These are phyloP conservation scores for Botrytis fragariae DNA, from an alignment of 2,329 filamentous ascomycete genomes.

Conservation along the genomic window DNA sequence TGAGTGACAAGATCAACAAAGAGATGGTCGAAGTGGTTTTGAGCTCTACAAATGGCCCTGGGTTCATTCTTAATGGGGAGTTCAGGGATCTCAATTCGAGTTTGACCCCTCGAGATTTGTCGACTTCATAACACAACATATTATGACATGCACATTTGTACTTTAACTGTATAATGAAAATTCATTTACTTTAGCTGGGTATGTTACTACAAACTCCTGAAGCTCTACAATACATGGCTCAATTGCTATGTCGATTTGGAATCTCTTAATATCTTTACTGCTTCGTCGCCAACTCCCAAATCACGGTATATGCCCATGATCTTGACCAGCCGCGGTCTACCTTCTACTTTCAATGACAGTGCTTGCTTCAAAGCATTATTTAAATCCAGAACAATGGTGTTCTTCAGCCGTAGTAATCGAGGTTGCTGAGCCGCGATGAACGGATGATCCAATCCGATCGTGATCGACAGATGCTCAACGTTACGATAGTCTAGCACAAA, in stretches of 20 bases:
- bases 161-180: constrained; percentile 43
- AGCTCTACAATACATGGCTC: constrained; percentile 41
- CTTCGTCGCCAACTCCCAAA: constrained; percentile 58
- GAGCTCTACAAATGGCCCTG: constrained; percentile 83
- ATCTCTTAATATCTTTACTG: constrained; percentile 48
- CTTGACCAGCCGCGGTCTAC: constrained; percentile 48
- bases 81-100: constrained; percentile 62
- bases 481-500: constrained; percentile 58
- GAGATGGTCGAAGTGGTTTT: constrained; percentile 75
- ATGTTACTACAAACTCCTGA: constrained; percentile 42
- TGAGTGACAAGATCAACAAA: constrained; percentile 66
- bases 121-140: constrained; percentile 41
- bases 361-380: constrained; percentile 60
- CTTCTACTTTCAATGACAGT: constrained; percentile 42
- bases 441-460: constrained; percentile 57
- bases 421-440: constrained; percentile 58
- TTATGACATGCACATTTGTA: constrained; percentile 33
- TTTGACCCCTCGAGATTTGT: constrained; percentile 52
- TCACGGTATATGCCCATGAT: constrained; percentile 60
- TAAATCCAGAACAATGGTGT: constrained; percentile 63
- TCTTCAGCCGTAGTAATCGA: constrained; percentile 55
- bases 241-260: constrained; percentile 29
- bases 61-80: constrained; percentile 80
- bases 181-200: constrained; percentile 30
- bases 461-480: constrained; percentile 50